Base-by-base conservation (phyloP, 345 rosid genomes). In the Eucalyptus regnans region DNA sequence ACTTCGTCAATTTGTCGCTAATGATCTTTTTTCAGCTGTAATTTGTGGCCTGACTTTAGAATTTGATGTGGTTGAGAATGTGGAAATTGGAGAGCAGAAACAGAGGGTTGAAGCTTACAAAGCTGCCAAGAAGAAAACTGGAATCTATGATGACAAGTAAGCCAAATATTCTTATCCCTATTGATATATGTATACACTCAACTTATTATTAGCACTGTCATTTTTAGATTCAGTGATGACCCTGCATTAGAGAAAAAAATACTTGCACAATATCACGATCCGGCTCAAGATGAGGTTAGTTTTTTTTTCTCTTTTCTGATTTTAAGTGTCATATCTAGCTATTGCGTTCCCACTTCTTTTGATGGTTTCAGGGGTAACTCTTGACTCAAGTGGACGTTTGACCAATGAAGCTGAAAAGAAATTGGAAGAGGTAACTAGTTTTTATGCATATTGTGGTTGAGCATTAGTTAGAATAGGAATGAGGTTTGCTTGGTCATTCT, bases 21-120 rank as follows among this genome's bases (percentile, higher is more conserved):
- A 43, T 43, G 44, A 43, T 43, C 44, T 43, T 43, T 43, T 43
- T 6, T 43, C 44, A 43, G 44, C 44, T 43, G 44, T 43, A 41
- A 41, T 41, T 41, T 41, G 44, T 43, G 44, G 44, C 6, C 6
- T 43, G 44, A 43, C 44, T 6, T 43, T 43, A 96, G 99, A 95
- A 90, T 90, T 94, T 87, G 99, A 97, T 93, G 94, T 96, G 99
- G 97, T 97, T 81, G 99, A 97, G 95, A 97, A 96, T 91, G 95
- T 95, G 91, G 99, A 97, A 94, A 95, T 97, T 91, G 99, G 99
- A 88, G 98, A 96, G 94, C 99, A 97, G 90, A 97, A 96, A 93
- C 95, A 94, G 37, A 97, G 99, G 15, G 92, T 93, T 54, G 98
- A 96, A 49, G 98, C 99, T 89, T 97, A 97, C 89, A 94, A 95